These are phyloP conservation scores for Paecilomyces niveus DNA, from an alignment of 2,329 filamentous ascomycete genomes.

Conservation along the genomic window DNA sequence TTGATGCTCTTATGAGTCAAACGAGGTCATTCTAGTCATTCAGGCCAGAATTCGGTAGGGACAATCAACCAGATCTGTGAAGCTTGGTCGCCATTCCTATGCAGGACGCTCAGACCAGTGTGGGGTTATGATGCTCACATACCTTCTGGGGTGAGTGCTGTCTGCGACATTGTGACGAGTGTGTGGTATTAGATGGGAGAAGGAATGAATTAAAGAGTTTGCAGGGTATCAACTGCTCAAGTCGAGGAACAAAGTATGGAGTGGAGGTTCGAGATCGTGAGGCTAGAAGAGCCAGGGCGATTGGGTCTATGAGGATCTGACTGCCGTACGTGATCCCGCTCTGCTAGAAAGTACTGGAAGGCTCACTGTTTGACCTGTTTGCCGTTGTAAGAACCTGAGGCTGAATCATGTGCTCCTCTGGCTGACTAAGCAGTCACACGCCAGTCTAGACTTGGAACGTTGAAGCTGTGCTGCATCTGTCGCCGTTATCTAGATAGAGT, in stretches of 20 bases:
- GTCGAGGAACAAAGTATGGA: background rate
- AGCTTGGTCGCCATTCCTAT: background rate
- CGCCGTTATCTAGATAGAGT: background rate
- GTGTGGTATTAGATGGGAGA: background rate
- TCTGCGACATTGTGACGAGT: background rate
- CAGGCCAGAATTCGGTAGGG: background rate
- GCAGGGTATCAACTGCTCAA: background rate
- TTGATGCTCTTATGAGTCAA: background rate
- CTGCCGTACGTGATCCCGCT: background rate
- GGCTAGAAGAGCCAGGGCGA: background rate
- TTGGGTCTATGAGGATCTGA: background rate
- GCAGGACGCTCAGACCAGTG: background rate
- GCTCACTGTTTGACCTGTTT: slow-evolving; percentile 30
- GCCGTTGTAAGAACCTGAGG: slow-evolving; percentile 16
- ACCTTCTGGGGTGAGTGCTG: background rate
- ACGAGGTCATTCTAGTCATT: background rate
- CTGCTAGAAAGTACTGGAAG: slow-evolving; percentile 38
- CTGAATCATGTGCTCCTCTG: slow-evolving; percentile 6
- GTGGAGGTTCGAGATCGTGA: background rate
- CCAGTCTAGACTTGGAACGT: background rate
- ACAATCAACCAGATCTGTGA: background rate
- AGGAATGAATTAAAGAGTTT: background rate
- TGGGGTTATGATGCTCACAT: background rate
- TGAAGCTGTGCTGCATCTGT: background rate
- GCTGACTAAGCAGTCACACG: slow-evolving; percentile 5